Evolutionary conservation across 495 filamentous ascomycete genomes (phyloP).

Genomic region (Xylaria sp.): DNA sequence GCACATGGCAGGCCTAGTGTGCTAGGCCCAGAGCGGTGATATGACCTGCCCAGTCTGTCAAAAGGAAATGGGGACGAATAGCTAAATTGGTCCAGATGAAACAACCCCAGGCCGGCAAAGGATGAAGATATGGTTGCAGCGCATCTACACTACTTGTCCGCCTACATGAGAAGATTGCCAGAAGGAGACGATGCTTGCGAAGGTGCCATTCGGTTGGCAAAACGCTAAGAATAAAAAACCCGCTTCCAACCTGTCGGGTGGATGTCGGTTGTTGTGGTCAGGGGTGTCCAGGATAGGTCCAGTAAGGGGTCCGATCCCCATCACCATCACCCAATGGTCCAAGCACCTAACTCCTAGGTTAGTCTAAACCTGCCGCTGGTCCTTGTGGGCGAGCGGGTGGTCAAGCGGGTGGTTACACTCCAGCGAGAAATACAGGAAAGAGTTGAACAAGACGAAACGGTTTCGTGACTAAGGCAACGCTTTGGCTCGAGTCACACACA

Average conservation of each 20-base stretch:
- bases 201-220: slow-evolving; percentile 18
- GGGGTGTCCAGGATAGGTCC: background rate
- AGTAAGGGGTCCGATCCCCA: background rate
- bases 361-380: background rate
- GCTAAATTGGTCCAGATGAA: slow-evolving; percentile 19
- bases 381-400: background rate
- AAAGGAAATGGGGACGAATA: background rate
- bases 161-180: slow-evolving; percentile 14
- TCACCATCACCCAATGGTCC: background rate
- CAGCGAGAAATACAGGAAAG: background rate
- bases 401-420: background rate
- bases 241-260: slow-evolving; percentile 27
- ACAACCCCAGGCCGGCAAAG: slow-evolving; percentile 11
- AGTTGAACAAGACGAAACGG: background rate
- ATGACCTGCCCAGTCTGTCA: slow-evolving; percentile 11
- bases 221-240: slow-evolving; percentile 16
- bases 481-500: background rate
- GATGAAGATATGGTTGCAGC: slow-evolving; percentile 4
- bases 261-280: background rate
- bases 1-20: no score
- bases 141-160: background rate
- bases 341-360: background rate
- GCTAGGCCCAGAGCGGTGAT: background rate
- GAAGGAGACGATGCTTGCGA: slow-evolving; percentile 17
- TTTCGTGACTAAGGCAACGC: background rate